phyloP scores from a whole-genome alignment of 2,329 filamentous ascomycete genomes.

The Nothophaeocryptopus gaeumannii region DNA sequence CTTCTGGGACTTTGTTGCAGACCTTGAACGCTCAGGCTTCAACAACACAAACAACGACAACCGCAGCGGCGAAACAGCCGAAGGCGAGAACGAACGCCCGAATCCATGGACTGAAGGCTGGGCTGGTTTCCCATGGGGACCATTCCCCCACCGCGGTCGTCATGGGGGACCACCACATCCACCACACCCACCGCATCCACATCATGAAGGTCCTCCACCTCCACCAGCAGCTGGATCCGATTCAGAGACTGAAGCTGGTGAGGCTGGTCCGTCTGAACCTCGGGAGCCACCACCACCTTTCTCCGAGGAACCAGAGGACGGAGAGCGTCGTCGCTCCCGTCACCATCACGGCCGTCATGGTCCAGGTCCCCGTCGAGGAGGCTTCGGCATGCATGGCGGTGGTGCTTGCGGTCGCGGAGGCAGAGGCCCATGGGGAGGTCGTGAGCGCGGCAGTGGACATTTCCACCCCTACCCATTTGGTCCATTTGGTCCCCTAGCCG shows the following conservation, averaged over 20 bases:
- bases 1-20: conserved; percentile 56
- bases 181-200: conserved; percentile 22
- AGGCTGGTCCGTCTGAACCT: conserved; percentile 25
- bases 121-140: conserved; percentile 37
- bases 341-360: conserved; percentile 22
- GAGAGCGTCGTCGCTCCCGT: conserved; percentile 15
- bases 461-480: conserved; percentile 24
- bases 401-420: conserved; percentile 31
- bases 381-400: conserved; percentile 25
- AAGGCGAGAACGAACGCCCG: conserved; percentile 27
- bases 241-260: conserved; percentile 16
- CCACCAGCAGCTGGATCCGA: conserved; percentile 20
- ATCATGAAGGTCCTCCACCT: conserved; percentile 18
- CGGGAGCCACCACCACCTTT: conserved; percentile 25
- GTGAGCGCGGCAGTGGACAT: conserved; percentile 18
- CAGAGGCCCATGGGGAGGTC: conserved; percentile 28
- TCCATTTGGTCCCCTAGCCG: conserved; percentile 31
- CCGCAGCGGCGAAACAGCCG: conserved; percentile 27
- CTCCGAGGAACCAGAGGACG: conserved; percentile 15
- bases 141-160: conserved; percentile 30
- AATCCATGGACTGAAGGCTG: conserved; percentile 34
- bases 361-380: conserved; percentile 31
- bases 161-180: conserved; percentile 18
- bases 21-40: conserved; percentile 47
- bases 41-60: conserved; percentile 23